A percentile compares a stretch with the other conserved stretches of the same genome.
phyloP scores from a whole-genome alignment of 179 eudicot genomes.

The Beta macrorhiza region DNA sequence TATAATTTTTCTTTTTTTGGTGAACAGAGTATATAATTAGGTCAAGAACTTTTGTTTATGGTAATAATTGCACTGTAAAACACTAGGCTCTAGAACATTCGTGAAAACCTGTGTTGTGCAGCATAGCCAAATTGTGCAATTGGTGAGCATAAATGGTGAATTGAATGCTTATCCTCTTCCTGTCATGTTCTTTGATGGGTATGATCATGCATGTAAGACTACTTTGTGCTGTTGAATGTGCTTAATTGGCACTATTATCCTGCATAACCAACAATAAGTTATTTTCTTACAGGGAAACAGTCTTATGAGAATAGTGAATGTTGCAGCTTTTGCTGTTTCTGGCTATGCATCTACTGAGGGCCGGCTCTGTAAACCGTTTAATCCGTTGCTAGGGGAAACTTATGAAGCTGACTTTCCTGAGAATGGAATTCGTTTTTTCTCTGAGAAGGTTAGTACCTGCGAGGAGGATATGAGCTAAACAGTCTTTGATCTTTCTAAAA shows the following conservation, averaged over 20 bases:
- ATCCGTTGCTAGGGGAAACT: slow-evolving; percentile 87
- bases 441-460: slow-evolving; percentile 56
- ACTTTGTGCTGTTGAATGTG: background rate
- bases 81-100: background rate
- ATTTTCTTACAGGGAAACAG: slow-evolving; percentile 65
- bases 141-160: background rate
- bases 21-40: background rate
- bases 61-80: background rate
- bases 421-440: slow-evolving; percentile 74
- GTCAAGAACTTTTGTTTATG: background rate
- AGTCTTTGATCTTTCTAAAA: background rate
- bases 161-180: background rate
- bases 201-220: background rate
- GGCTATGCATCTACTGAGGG: slow-evolving; percentile 89
- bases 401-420: slow-evolving; percentile 90
- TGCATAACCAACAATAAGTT: background rate
- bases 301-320: slow-evolving; percentile 65
- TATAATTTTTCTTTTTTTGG: too few species aligned
- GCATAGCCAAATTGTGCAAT: background rate
- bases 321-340: slow-evolving; percentile 90
- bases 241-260: background rate
- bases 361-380: slow-evolving; percentile 82
- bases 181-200: background rate
- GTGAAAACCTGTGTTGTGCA: background rate
- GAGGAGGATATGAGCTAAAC: background rate